Evolutionary conservation across 2,329 filamentous ascomycete genomes (phyloP).

Genomic region (Coleophoma cylindrospora): DNA sequence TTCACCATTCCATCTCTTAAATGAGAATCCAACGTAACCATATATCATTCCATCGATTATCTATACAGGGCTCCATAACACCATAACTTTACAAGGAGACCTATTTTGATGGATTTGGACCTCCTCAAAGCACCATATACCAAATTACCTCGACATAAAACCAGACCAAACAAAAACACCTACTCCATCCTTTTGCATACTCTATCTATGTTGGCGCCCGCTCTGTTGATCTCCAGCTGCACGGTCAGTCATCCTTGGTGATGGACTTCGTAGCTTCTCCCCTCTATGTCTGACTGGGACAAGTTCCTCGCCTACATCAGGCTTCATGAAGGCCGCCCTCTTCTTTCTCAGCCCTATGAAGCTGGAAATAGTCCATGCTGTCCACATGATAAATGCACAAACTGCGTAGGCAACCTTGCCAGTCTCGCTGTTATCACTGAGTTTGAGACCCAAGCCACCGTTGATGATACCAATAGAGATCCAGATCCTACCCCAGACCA

Average conservation of each 20-base stretch:
- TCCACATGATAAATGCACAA: conserved; percentile 45
- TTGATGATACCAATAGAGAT: conserved; percentile 58
- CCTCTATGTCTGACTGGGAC: not conserved
- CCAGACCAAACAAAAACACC: no score
- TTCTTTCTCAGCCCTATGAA: conserved; percentile 10
- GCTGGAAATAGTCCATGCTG: conserved; percentile 36
- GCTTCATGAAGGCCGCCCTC: not conserved
- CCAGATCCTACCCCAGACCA: conserved; percentile 56
- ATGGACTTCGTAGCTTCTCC: not conserved
- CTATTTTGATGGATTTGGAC: no score
- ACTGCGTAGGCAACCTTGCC: conserved; percentile 51
- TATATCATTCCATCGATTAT: no score
- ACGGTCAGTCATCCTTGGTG: no score
- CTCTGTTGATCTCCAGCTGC: not conserved
- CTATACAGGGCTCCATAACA: no score
- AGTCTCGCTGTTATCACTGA: conserved; percentile 33
- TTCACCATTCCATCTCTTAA: no score
- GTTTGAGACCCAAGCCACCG: conserved; percentile 53
- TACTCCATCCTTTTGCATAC: not conserved
- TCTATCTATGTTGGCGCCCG: not conserved
- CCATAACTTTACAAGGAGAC: no score
- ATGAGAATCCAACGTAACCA: no score
- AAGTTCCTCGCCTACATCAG: conserved; percentile 2
- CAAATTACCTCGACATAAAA: no score
- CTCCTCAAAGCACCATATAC: no score